Evolutionary conservation across 371 early-diverging fungal species (phyloP).

Genomic region (Mortierella sp.): DNA sequence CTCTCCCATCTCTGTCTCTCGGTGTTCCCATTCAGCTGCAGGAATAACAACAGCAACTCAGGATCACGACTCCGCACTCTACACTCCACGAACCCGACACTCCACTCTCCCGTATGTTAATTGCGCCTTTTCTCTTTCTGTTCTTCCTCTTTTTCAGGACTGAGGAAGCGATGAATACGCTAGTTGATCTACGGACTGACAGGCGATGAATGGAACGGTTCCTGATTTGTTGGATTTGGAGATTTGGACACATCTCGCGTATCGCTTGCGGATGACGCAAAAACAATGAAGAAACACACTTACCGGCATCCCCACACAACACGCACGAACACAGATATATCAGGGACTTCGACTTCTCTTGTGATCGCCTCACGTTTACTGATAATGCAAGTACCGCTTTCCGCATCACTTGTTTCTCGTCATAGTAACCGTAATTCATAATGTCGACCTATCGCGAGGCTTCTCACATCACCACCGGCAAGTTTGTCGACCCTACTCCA

Average conservation of each 20-base stretch:
- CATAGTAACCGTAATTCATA: background rate
- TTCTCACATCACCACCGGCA: conserved; percentile 45
- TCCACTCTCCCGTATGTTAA: conserved; percentile 1
- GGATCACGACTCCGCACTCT: background rate
- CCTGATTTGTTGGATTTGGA: background rate
- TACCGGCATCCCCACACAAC: background rate
- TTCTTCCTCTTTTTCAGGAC: background rate
- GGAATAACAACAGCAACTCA: background rate
- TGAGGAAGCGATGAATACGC: background rate
- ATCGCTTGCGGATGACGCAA: background rate
- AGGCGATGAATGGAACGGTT: background rate
- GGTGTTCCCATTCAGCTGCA: background rate
- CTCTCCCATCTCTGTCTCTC: conserved; percentile 3
- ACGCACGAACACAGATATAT: background rate
- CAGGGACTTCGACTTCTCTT: background rate
- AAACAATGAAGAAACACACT: background rate
- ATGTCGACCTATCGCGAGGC: conserved; percentile 54
- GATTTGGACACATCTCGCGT: background rate
- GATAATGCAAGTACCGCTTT: background rate
- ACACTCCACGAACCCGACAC: background rate
- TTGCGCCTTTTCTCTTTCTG: background rate
- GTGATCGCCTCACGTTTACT: background rate
- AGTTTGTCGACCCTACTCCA: conserved; percentile 84
- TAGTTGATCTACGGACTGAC: background rate
- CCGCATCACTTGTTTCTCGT: background rate